Evolutionary conservation across 2,329 filamentous ascomycete genomes (phyloP).

Genomic region (Juglanconis sp.): DNA sequence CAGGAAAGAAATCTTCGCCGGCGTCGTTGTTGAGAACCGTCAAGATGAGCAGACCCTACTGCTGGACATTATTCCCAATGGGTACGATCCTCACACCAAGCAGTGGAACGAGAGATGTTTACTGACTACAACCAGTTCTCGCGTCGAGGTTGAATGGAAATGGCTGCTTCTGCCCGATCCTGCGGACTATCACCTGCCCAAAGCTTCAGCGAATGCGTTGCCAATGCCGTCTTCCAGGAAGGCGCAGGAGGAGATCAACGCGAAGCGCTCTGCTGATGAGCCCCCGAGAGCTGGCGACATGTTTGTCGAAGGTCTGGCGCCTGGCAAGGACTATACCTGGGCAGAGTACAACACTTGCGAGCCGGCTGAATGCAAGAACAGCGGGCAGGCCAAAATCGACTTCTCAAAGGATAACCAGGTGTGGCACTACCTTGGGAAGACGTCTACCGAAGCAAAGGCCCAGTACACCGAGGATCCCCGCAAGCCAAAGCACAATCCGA

Average conservation of each 20-base stretch:
- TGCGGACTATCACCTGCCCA: constrained; percentile 67
- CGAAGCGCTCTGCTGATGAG: constrained; percentile 59
- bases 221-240: constrained; percentile 64
- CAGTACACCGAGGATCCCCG: constrained; percentile 81
- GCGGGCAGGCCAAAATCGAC: constrained; percentile 66
- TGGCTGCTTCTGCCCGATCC: constrained; percentile 74
- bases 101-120: constrained; percentile 5
- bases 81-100: constrained; percentile 51
- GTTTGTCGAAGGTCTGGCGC: constrained; percentile 52
- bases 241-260: constrained; percentile 65
- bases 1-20: constrained; percentile 85
- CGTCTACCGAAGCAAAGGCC: constrained; percentile 84
- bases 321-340: constrained; percentile 56
- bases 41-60: constrained; percentile 71
- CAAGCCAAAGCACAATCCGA: constrained; percentile 59
- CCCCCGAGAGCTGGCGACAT: constrained; percentile 62
- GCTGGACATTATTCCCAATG: constrained; percentile 79
- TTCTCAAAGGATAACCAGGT: constrained; percentile 69
- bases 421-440: constrained; percentile 84
- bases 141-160: constrained; percentile 79
- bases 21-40: constrained; percentile 80
- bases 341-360: constrained; percentile 73
- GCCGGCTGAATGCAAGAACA: constrained; percentile 42
- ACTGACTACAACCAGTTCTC: constrained; percentile 57
- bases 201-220: constrained; percentile 69